Evolutionary conservation across 2,329 filamentous ascomycete genomes (phyloP).

Genomic region (Phaeosphaeriaceae sp.): DNA sequence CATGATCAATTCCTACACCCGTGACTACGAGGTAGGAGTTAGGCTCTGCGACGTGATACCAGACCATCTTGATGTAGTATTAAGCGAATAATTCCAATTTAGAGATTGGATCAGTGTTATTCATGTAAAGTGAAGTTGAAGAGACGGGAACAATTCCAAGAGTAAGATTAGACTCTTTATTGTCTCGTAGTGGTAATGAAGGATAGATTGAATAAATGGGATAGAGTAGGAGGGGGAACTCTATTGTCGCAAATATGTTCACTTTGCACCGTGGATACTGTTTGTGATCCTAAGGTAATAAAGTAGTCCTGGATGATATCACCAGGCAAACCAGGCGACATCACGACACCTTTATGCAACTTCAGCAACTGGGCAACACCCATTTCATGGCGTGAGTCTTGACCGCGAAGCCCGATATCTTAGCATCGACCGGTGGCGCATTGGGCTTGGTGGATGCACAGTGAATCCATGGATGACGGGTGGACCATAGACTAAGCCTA

Average conservation of each 20-base stretch:
- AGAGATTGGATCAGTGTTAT: background rate
- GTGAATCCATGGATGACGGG: conserved; percentile 5
- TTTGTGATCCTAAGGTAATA: background rate
- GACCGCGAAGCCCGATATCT: background rate
- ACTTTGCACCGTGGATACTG: background rate
- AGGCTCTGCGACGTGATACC: conserved; percentile 73
- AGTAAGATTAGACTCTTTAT: background rate
- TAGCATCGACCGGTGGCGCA: conserved; percentile 9
- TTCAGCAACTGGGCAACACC: background rate
- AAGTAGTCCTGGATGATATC: background rate
- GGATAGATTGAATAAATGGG: background rate
- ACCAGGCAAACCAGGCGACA: conserved; percentile 1
- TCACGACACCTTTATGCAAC: conserved; percentile 5
- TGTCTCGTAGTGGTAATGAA: background rate
- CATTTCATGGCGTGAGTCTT: background rate
- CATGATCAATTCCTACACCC: conserved; percentile 74
- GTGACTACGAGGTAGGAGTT: conserved; percentile 89
- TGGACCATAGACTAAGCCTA: background rate
- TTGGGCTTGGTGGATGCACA: background rate
- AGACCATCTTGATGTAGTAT: conserved; percentile 47
- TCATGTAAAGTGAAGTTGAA: background rate
- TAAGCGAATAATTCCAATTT: too few relatives aligned
- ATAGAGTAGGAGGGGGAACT: background rate
- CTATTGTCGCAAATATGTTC: background rate
- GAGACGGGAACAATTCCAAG: background rate